phyloP scores from a whole-genome alignment of 495 filamentous ascomycete genomes.

The Aspergillus avenaceus region DNA sequence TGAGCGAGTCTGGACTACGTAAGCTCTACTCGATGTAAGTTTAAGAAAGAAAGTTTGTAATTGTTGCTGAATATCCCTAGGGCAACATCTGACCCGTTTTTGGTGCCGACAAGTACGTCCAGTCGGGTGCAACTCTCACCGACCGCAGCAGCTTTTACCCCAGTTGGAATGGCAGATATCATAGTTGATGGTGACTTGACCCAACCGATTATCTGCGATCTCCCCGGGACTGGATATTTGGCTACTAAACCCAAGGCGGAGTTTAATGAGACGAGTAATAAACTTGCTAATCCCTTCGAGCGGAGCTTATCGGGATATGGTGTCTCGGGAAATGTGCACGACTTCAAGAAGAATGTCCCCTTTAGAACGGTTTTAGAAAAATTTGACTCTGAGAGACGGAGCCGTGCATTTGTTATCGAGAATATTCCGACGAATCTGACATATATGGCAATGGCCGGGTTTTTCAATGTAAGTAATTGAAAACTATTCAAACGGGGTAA shows the following conservation, averaged over 20 bases:
- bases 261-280: neutral
- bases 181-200: neutral
- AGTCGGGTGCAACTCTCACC: conserved; percentile 23
- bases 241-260: conserved; percentile 10
- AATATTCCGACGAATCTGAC: conserved; percentile 24
- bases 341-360: conserved; percentile 4
- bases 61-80: conserved; percentile 13
- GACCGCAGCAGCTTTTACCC: conserved; percentile 34
- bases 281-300: conserved; percentile 1
- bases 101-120: conserved; percentile 15
- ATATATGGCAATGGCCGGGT: conserved; percentile 26
- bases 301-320: conserved; percentile 5
- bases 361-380: conserved; percentile 4
- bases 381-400: conserved; percentile 15
- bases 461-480: conserved; percentile 28
- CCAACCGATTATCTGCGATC: conserved; percentile 6
- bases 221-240: conserved; percentile 11
- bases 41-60: neutral
- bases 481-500: neutral
- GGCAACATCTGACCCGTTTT: conserved; percentile 24
- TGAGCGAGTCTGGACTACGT: conserved; percentile 13
- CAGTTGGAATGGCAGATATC: conserved; percentile 17
- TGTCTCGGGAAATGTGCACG: conserved; percentile 9
- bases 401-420: conserved; percentile 28
- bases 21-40: conserved; percentile 21